A percentile compares a stretch with the other conserved stretches of the same genome.
Evolutionary conservation across 129 eudicot genomes (phyloP).

Genomic region (Escallonia rubra): DNA sequence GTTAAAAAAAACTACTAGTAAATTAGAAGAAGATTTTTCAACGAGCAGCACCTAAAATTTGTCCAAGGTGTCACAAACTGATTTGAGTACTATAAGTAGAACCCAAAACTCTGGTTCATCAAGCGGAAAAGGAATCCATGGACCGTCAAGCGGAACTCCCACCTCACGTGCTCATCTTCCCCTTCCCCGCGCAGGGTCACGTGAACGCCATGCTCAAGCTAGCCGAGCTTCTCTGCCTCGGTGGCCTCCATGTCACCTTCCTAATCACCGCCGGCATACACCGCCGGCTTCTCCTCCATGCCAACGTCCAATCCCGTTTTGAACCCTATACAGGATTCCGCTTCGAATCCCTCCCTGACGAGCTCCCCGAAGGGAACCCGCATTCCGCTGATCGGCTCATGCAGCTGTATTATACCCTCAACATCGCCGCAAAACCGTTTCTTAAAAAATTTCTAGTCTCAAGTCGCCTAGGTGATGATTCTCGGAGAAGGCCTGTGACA

Average conservation of each 20-base stretch:
- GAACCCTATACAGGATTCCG: slow-evolving; percentile 30
- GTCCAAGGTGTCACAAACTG: too few relatives aligned
- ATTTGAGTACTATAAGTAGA: too few relatives aligned
- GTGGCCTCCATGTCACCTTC: background rate
- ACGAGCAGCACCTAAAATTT: too few relatives aligned
- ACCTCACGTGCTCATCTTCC: slow-evolving; percentile 12
- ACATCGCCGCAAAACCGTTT: too few relatives aligned
- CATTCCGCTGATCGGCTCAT: too few relatives aligned
- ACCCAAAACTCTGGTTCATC: too few relatives aligned
- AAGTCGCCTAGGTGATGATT: slow-evolving; percentile 13
- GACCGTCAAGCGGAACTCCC: background rate
- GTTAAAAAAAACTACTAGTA: too few relatives aligned
- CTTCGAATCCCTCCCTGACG: slow-evolving; percentile 15
- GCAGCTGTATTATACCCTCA: too few relatives aligned
- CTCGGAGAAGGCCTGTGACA: too few relatives aligned
- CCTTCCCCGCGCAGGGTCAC: slow-evolving; percentile 3
- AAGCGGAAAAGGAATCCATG: too few relatives aligned
- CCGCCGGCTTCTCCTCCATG: slow-evolving; percentile 41
- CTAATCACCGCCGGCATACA: slow-evolving; percentile 16
- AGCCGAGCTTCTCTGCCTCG: slow-evolving; percentile 2
- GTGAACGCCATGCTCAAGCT: slow-evolving; percentile 6
- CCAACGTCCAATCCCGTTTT: slow-evolving; percentile 43
- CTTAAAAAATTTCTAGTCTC: background rate
- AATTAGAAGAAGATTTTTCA: too few relatives aligned
- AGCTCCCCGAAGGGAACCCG: too few relatives aligned